phyloP scores from a whole-genome alignment of 257 asterid genomes.

The Primulina eburnea region DNA sequence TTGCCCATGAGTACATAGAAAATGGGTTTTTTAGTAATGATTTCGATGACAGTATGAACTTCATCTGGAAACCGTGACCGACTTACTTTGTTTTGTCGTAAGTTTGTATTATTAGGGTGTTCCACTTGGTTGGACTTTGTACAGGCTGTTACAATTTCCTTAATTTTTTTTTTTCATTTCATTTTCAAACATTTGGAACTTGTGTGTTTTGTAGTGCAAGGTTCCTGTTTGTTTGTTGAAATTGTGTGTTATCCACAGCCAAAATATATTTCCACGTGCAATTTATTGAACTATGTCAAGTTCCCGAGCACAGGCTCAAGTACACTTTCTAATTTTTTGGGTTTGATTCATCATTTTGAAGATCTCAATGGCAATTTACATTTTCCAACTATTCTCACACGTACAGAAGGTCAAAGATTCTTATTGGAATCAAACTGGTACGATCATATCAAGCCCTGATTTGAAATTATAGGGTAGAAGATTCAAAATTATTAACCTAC shows the following conservation, averaged over 20 bases:
- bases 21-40: constrained; percentile 66
- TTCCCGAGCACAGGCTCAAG: no score
- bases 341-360: no score
- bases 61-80: constrained; percentile 66
- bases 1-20: constrained; percentile 61
- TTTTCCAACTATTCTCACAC: no score
- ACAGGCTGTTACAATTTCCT: constrained; percentile 41
- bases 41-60: constrained; percentile 68
- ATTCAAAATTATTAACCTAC: no score
- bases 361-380: no score
- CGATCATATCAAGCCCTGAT: no score
- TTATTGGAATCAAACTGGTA: no score
- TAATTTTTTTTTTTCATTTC: neutral
- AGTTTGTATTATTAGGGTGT: constrained; percentile 10
- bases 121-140: constrained; percentile 35
- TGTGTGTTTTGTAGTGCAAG: constrained; percentile 34
- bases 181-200: constrained; percentile 23
- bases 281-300: neutral
- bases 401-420: no score
- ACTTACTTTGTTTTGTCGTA: constrained; percentile 30
- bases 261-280: constrained; percentile 44
- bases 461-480: no score
- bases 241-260: constrained; percentile 24
- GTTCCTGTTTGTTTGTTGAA: constrained; percentile 17
- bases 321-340: no score